phyloP scores from a whole-genome alignment of 2,329 filamentous ascomycete species.

The Plenodomus lindquistii region DNA sequence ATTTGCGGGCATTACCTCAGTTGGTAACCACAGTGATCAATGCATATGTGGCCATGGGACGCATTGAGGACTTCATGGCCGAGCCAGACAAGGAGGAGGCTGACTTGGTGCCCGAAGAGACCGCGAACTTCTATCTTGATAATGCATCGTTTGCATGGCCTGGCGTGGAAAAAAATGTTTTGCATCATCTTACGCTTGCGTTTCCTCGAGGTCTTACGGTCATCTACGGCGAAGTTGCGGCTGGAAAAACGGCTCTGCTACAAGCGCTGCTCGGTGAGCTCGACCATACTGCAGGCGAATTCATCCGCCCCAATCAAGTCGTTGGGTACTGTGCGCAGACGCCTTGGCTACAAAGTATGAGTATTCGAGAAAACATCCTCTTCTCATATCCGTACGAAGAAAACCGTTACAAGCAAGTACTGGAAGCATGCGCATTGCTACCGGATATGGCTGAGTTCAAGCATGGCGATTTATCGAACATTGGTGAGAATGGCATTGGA shows the following conservation, averaged over 20 bases:
- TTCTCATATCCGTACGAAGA: slow-evolving; percentile 71
- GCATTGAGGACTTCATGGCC: slow-evolving; percentile 83
- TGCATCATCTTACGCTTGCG: slow-evolving; percentile 57
- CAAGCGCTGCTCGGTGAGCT: slow-evolving; percentile 64
- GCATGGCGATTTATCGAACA: slow-evolving; percentile 64
- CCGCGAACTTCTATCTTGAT: slow-evolving; percentile 54
- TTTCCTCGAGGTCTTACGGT: slow-evolving; percentile 63
- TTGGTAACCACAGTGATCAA: slow-evolving; percentile 79
- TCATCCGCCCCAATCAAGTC: slow-evolving; percentile 58
- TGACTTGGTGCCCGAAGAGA: slow-evolving; percentile 44
- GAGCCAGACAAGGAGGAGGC: slow-evolving; percentile 74
- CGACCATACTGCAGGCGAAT: slow-evolving; percentile 56
- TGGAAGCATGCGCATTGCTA: slow-evolving; percentile 65
- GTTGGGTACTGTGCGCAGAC: slow-evolving; percentile 68
- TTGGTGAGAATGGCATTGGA: slow-evolving; percentile 65
- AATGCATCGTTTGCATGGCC: slow-evolving; percentile 81
- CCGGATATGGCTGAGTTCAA: slow-evolving; percentile 66
- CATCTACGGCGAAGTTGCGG: slow-evolving; percentile 65
- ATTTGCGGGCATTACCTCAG: slow-evolving; percentile 73
- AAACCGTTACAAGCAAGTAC: slow-evolving; percentile 67
- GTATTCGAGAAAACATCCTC: slow-evolving; percentile 68
- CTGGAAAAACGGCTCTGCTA: slow-evolving; percentile 65
- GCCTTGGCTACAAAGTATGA: slow-evolving; percentile 72
- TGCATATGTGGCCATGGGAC: slow-evolving; percentile 77
- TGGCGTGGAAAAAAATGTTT: slow-evolving; percentile 61